Evolutionary conservation across 2,329 filamentous ascomycete species (phyloP).

Genomic region (Diplodia scrobiculata): DNA sequence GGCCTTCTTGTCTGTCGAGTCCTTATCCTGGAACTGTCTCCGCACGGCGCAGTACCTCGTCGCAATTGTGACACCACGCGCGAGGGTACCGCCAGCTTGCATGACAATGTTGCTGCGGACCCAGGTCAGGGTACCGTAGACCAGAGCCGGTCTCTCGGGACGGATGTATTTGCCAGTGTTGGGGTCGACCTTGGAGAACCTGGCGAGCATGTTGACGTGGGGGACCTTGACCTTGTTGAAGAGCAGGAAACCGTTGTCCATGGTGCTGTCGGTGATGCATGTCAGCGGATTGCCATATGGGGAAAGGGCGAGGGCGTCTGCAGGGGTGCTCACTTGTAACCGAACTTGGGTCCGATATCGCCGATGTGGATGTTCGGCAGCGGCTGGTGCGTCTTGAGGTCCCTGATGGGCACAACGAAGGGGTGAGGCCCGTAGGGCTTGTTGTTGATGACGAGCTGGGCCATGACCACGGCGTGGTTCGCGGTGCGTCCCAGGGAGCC

Average conservation of each 20-base stretch:
- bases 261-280: conserved; percentile 53
- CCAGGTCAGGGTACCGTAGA: conserved; percentile 77
- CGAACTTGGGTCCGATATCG: conserved; percentile 79
- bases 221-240: conserved; percentile 77
- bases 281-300: conserved; percentile 6
- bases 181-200: conserved; percentile 70
- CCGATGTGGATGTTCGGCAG: conserved; percentile 72
- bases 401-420: conserved; percentile 74
- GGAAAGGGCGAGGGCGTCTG: conserved; percentile 19
- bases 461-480: conserved; percentile 77
- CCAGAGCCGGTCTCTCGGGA: conserved; percentile 65
- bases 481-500: conserved; percentile 74
- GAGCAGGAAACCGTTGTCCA: conserved; percentile 79
- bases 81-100: conserved; percentile 70
- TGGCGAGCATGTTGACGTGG: conserved; percentile 71
- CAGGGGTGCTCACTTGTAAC: conserved; percentile 60
- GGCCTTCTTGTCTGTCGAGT: conserved; percentile 59
- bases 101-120: conserved; percentile 73
- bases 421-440: conserved; percentile 74
- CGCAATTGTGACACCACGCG: conserved; percentile 75
- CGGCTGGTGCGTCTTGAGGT: conserved; percentile 69
- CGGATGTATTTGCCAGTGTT: conserved; percentile 68
- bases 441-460: conserved; percentile 69
- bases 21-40: conserved; percentile 76
- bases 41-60: conserved; percentile 73